Base-by-base conservation (phyloP, 352 stramenopile genomes). In the Phytophthora fragariaefolia region DNA sequence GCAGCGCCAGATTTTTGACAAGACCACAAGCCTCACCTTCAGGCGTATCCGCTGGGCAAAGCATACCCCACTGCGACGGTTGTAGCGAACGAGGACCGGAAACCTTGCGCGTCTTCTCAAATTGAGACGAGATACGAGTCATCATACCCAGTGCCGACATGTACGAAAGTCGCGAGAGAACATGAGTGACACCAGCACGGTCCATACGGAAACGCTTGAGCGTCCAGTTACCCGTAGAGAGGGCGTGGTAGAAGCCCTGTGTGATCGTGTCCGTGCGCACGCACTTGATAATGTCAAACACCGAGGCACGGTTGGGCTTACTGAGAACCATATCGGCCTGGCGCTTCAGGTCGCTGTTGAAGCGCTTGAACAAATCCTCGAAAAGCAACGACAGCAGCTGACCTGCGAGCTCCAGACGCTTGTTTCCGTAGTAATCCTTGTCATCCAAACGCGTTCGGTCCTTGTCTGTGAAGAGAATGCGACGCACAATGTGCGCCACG, bases 381-480 rank as follows among this genome's bases (percentile, higher is more conserved):
- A 99, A 99, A 13, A 99, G 83, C 40, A 99, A 77, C 27, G 93
- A 98, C 17, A 99, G 85, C 47, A 99, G 77, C 80, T 99, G 98
- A 23, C 98, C 98, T 9, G 97, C 97, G 22, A 99, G 84, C 73
- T 99, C 98, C n/a, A 99, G 77, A 52, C 98, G 90, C 80, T 99
- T 99, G 81, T 99, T 99, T 22, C 98, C 98, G 69, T 99, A 99
- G 80, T 99, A 99, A 80, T 99, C 98, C 77, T 99, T 99, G 79
- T 99, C 97, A 73, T 99, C 97, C 50, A 99, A 78, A 7, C 83
- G 85, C 58, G 85, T 94, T 54, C 95, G 81, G 65, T 96, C 86
- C 67, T 91, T 91, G 71, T 96, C 87, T 22, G 89, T 96, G 49
- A 90, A 83, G 24, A 96, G 78, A 53, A 97, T 90, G 45, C 97